A percentile compares a stretch with the other conserved stretches of the same genome.
Evolutionary conservation across 495 filamentous ascomycete species (phyloP).

Genomic region (Immersiella caudata): DNA sequence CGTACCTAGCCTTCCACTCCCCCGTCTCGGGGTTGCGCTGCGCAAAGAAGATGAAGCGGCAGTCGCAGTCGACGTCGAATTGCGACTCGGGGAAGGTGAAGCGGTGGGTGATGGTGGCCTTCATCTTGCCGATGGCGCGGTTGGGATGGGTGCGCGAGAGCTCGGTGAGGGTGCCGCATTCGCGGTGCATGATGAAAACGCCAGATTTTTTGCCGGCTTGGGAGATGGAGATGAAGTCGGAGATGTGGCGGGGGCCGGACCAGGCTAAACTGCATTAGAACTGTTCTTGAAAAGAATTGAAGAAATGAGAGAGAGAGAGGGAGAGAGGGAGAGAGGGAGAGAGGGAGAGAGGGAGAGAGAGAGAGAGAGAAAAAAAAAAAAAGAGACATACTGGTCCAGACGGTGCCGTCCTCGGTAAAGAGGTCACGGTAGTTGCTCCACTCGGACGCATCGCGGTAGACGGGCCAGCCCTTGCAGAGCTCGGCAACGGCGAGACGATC

Average conservation of each 20-base stretch:
- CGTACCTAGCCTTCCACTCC: slow-evolving; percentile 62
- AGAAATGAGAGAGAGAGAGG: too few species aligned
- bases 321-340: too few species aligned
- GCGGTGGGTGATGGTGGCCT: slow-evolving; percentile 69
- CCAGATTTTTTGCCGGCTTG: slow-evolving; percentile 62
- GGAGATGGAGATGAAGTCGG: slow-evolving; percentile 62
- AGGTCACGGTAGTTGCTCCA: slow-evolving; percentile 67
- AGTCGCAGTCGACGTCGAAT: slow-evolving; percentile 65
- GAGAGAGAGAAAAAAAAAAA: background rate
- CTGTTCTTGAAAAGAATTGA: too few species aligned
- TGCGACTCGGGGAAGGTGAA: slow-evolving; percentile 51
- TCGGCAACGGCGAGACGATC: slow-evolving; percentile 61
- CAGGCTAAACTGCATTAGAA: too few species aligned
- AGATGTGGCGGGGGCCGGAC: slow-evolving; percentile 56
- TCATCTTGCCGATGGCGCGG: slow-evolving; percentile 72
- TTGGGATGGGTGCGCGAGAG: slow-evolving; percentile 42
- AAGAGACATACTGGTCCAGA: slow-evolving; percentile 58
- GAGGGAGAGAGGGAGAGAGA: background rate
- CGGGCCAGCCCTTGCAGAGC: slow-evolving; percentile 69
- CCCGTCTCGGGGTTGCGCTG: slow-evolving; percentile 42
- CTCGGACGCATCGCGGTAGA: slow-evolving; percentile 66
- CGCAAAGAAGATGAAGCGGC: slow-evolving; percentile 66
- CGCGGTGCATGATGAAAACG: slow-evolving; percentile 70
- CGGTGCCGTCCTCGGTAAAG: slow-evolving; percentile 59
- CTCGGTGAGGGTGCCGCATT: slow-evolving; percentile 64